Evolutionary conservation across 768 basidiomycete species (phyloP).

Genomic region (Nidularia sp.): DNA sequence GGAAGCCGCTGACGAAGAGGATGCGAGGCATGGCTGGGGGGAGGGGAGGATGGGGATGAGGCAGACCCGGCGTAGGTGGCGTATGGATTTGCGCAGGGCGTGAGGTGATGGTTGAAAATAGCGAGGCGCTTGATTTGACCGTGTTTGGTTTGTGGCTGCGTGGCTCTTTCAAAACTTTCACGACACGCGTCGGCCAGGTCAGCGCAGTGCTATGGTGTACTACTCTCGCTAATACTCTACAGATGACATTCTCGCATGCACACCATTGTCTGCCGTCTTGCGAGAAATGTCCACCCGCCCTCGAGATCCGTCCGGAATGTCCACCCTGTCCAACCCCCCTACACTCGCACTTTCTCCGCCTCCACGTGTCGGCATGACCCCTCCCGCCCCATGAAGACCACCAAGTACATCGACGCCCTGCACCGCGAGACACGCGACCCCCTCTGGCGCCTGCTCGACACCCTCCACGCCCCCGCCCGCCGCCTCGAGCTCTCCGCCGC

Average conservation of each 20-base stretch:
- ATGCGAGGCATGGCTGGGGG: constrained; percentile 41
- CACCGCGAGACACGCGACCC: constrained; percentile 29
- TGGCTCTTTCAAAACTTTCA: neutral
- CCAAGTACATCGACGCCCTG: constrained; percentile 27
- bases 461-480: constrained; percentile 22
- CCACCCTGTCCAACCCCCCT: too few relatives aligned
- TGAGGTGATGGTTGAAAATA: constrained; percentile 8
- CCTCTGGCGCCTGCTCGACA: constrained; percentile 35
- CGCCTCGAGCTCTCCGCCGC: constrained; percentile 18
- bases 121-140: constrained; percentile 13
- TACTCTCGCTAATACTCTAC: neutral
- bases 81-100: constrained; percentile 11
- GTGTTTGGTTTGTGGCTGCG: neutral
- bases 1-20: constrained; percentile 84
- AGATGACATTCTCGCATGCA: constrained; percentile 18
- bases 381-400: constrained; percentile 17
- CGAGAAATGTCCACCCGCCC: constrained; percentile 4
- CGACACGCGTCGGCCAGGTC: neutral
- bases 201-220: neutral
- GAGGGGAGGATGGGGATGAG: constrained; percentile 8
- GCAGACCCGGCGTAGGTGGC: constrained; percentile 8
- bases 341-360: constrained; percentile 6
- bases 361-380: constrained; percentile 5
- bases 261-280: constrained; percentile 10
- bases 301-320: too few relatives aligned